phyloP scores from a whole-genome alignment of 257 asterid genomes.

The Solanum lycopersicoides region DNA sequence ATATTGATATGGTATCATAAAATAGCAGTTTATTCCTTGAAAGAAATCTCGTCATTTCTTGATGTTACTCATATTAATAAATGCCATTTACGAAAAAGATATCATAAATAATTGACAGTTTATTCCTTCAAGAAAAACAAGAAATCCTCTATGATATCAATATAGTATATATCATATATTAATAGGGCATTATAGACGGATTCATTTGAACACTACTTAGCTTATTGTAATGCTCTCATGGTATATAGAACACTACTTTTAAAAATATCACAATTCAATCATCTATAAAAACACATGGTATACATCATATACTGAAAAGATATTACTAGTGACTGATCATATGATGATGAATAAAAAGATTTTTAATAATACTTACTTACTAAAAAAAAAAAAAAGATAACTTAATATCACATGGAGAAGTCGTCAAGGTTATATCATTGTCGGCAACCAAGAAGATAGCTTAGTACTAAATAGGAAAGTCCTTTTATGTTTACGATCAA shows the following conservation, averaged over 20 bases:
- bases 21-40: not conserved
- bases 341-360: no score
- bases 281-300: no score
- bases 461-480: not conserved
- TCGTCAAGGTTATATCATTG: no score
- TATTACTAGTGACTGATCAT: not conserved
- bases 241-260: not conserved
- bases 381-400: not conserved
- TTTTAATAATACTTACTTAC: no score
- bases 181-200: not conserved
- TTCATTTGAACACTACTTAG: not conserved
- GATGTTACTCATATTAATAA: not conserved
- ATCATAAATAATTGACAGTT: not conserved
- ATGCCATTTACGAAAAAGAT: not conserved
- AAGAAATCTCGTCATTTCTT: not conserved
- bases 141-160: not conserved
- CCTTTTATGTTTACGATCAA: no score
- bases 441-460: not conserved
- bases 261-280: no score
- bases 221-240: not conserved
- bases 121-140: not conserved
- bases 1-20: no score
- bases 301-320: no score
- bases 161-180: not conserved
- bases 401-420: not conserved